Evolutionary conservation across 805 yeast species (phyloP), one percentile per base, ranked within the genome.

Genomic region (Kodamaea kakaduensis): DNA sequence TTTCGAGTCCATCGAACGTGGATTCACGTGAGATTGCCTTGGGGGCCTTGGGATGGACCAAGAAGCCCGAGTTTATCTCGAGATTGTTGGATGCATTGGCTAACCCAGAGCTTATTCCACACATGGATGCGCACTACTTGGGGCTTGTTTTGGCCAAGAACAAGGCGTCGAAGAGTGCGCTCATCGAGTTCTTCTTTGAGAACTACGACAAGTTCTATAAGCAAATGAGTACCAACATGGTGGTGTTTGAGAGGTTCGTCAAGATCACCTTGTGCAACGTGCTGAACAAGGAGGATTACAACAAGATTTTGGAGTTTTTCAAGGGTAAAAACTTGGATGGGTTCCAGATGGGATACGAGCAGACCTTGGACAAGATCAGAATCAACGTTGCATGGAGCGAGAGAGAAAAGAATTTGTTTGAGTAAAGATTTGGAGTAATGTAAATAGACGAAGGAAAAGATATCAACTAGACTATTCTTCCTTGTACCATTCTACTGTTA

Each of bases 11-110:
- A 7, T 49, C 70, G 2, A 58, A 82, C 5, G 66, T 77, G 34
- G 84, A 78, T 52, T 70, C 75, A 2, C 54, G 78, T 34, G 86
- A 80, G 54, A 61, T 72, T 33, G 78, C 82, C 0, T 58, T 78
- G 17, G 51, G 52, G n/a, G 72, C 84, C 0, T 54, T 80, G 30
- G 84, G 85, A 1, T 53, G 60, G 12, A 60, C 71, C 14, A 44
- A 59, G 23, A 61, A 65, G 19, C 46, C 51, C 7, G 58, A 54
- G 9, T 58, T 64, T 18, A 57, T 74, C 17, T 46, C 55, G n/a
- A 50, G 51, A 31, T 55, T 74, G 31, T 45, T 77, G n/a, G 52
- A 45, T 0, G 47, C 67, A 38, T 52, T 76, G 20, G 50, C 68
- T 27, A 63, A 73, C 23, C 58, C 59, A 8, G 65, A 67, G 2